Evolutionary conservation across 192 early-diverging fungal species (phyloP), one percentile per base, ranked within the genome.

Genomic region (Gamsiella multidivaricata): DNA sequence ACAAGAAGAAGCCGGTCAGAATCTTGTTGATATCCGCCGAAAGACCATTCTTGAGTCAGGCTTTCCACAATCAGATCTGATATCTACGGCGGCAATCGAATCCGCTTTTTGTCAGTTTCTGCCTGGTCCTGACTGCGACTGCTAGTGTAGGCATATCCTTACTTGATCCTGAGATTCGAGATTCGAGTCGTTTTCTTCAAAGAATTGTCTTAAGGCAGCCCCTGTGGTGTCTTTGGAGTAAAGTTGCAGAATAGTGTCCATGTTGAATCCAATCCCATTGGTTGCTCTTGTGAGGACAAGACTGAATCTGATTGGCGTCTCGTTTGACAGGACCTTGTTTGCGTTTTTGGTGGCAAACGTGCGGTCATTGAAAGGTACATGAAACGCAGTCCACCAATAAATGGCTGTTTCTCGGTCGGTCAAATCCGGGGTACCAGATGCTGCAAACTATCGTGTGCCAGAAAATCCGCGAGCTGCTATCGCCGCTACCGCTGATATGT

Each of bases 241-340:
- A 20, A 78, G 60, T 33, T 25, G 59, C 20, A 78, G 65, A 54
- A 78, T 68, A 31, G 60, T 45, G 43, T 78, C 65, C 74, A 78
- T 78, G 54, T 6, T 28, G 54, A n/a, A n/a, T n/a, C 14, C 9
- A 41, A 28, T 46, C 22, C 57, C 67, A 70, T 70, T 18, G 22
- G 39, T 29, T 42, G 33, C 3, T 17, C 11, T 31, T 17, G 29
- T 33, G 28, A 28, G 23, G 5, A 4, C 33, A 59, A 50, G n/a
- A n/a, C n/a, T n/a, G n/a, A n/a, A n/a, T n/a, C n/a, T n/a, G n/a
- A n/a, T n/a, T n/a, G n/a, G n/a, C n/a, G n/a, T n/a, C n/a, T n/a
- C n/a, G n/a, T n/a, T n/a, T n/a, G n/a, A n/a, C n/a, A n/a, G n/a
- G n/a, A n/a, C n/a, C n/a, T n/a, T n/a, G n/a, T n/a, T n/a, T n/a